A percentile compares a stretch with the other conserved stretches of the same genome.
Conservation (phyloP, 2,329 filamentous ascomycete species). For the Diaporthe sp. region DNA sequence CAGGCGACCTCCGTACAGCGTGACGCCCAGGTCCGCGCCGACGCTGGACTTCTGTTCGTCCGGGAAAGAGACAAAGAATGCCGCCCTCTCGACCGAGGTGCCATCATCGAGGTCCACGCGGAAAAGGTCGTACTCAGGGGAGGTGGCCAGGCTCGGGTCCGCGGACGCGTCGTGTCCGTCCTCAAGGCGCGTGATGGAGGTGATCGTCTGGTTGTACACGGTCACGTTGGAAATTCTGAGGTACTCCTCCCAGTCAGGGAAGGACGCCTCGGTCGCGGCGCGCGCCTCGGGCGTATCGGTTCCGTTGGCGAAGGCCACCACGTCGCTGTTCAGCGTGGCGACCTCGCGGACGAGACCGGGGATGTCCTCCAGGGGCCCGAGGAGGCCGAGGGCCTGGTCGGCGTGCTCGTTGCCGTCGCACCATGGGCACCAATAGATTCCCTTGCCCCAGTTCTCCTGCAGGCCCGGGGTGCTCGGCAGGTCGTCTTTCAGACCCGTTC, state of each 20-base stretch:
- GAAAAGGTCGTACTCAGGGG: conserved; percentile 65
- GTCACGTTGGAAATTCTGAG: conserved; percentile 60
- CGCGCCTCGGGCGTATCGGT: conserved; percentile 60
- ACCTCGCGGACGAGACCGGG: conserved; percentile 61
- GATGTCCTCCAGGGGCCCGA: conserved; percentile 57
- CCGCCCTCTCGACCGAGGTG: conserved; percentile 55
- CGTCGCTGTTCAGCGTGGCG: conserved; percentile 63
- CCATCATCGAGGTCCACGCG: conserved; percentile 62
- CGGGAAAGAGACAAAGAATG: conserved; percentile 62
- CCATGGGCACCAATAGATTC: conserved; percentile 74
- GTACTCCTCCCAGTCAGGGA: conserved; percentile 60
- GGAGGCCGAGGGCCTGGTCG: conserved; percentile 65
- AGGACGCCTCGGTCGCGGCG: conserved; percentile 49
- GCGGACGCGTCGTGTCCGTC: conserved; percentile 48
- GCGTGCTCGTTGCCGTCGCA: conserved; percentile 72
- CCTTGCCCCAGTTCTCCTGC: conserved; percentile 65
- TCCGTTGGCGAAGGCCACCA: conserved; percentile 69
- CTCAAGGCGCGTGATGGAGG: conserved; percentile 56
- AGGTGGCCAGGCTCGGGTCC: conserved; percentile 54
- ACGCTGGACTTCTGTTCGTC: conserved; percentile 59
- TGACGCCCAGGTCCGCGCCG: conserved; percentile 58
- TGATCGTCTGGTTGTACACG: conserved; percentile 67
- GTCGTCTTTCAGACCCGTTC: conserved; percentile 65
- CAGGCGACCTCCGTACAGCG: conserved; percentile 55
- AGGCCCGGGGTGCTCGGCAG: conserved; percentile 66